Evolutionary conservation across 2,329 filamentous ascomycete species (phyloP), one percentile per base, ranked within the genome.

Genomic region (Hypoxylon sp.): DNA sequence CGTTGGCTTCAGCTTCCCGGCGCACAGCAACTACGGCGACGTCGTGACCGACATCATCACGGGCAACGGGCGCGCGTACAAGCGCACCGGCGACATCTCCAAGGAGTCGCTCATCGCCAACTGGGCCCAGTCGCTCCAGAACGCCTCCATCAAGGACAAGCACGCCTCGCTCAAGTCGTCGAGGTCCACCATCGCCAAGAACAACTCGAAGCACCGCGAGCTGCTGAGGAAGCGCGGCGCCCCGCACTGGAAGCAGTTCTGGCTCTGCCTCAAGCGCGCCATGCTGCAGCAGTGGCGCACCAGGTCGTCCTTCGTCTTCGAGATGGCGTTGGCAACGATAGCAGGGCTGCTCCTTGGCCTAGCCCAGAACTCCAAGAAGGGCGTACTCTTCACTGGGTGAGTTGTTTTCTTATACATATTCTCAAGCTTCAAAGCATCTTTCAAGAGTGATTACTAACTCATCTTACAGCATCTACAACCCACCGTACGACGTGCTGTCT

Each of bases 21-120:
- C 70, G 13, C 74, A 80, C 54, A 75, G 75, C 40, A 87, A 87
- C 61, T 78, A 78, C 4, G 84, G 81, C 7, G 85, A 87, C 60
- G 75, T 82, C 1, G 77, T 87, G 20, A 84, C 84, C n/a, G 84
- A 87, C 49, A 86, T 87, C 61, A 81, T 86, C 64, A 83, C 82
- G 0, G 83, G 83, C 2, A 82, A 85, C 60, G 83, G 83, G 0
- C 72, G 77, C 11, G 67, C 74, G 10, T 85, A 85, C 70, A 82
- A 83, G 60, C 64, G 58, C 3, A 67, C 65, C 0, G 79, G 79
- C 3, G 78, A 83, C 33, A 75, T 80, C 23, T 78, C 76, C 27
- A 79, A 80, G 24, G 74, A 80, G n/a, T 66, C 74, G 7, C 73
- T 85, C 21, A 83, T 84, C 21, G 71, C 77, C 0, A 67, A 81